Conservation (phyloP, 1,284 basidiomycete genomes). For the Xerocomus amazonicus region DNA sequence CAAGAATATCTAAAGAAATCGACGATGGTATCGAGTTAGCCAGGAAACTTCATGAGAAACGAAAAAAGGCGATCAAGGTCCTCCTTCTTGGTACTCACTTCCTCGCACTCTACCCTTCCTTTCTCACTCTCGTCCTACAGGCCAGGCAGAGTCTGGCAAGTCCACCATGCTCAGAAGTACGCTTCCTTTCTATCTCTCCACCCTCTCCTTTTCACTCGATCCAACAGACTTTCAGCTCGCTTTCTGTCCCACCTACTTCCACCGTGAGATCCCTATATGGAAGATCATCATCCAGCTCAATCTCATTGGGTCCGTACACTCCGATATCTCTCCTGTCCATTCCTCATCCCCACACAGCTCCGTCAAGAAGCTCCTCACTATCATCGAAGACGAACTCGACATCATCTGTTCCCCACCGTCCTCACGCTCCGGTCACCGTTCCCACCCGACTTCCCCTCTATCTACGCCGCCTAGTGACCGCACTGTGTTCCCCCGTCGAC, state of each 20-base stretch:
- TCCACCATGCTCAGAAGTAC: conserved; percentile 65
- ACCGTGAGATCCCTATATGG: conserved; percentile 56
- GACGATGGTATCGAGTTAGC: conserved; percentile 52
- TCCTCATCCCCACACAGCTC: conserved; percentile 35
- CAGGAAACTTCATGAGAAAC: conserved; percentile 49
- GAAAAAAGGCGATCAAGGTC: conserved; percentile 58
- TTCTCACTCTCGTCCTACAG: conserved; percentile 28
- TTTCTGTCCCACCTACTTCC: conserved; percentile 59
- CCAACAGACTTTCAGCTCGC: conserved; percentile 60
- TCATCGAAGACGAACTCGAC: conserved; percentile 49
- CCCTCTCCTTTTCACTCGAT: background rate
- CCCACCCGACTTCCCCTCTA: background rate
- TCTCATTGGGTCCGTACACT: conserved; percentile 49
- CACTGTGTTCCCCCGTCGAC: background rate
- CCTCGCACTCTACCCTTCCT: background rate
- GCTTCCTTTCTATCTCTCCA: conserved; percentile 1
- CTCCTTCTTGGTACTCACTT: conserved; percentile 53
- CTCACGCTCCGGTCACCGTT: background rate
- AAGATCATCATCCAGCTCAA: conserved; percentile 65
- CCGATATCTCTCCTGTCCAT: background rate
- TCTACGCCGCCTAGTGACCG: background rate
- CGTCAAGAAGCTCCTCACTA: conserved; percentile 50
- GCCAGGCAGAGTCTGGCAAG: conserved; percentile 69
- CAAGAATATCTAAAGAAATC: conserved; percentile 48
- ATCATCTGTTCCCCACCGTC: conserved; percentile 8